Evolutionary conservation across 768 basidiomycete genomes (phyloP).

Genomic region (Collybia mongolica): DNA sequence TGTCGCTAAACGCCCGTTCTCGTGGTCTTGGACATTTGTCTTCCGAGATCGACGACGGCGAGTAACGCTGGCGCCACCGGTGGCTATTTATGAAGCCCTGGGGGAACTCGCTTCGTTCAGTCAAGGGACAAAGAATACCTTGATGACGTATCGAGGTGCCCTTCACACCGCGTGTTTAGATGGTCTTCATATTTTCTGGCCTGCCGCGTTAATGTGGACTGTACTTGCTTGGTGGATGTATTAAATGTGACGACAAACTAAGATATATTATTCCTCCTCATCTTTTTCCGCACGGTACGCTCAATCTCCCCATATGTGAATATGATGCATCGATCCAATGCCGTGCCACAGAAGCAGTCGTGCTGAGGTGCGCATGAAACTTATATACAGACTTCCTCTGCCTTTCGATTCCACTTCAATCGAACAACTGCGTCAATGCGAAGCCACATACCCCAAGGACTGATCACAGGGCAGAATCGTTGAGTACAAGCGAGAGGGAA

Average conservation of each 20-base stretch:
- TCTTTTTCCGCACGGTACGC: too few species aligned
- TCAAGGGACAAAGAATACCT: slow-evolving; percentile 7
- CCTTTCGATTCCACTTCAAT: not conserved
- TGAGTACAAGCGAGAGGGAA: not conserved
- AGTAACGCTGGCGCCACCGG: slow-evolving; percentile 33
- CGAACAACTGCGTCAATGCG: slow-evolving; percentile 10
- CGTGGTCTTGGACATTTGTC: slow-evolving; percentile 55
- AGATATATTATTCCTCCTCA: not conserved
- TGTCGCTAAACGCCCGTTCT: slow-evolving; percentile 20
- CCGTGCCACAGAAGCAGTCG: too few species aligned
- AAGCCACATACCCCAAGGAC: slow-evolving; percentile 19
- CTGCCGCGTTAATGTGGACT: slow-evolving; percentile 32
- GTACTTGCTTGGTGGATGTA: slow-evolving; percentile 37
- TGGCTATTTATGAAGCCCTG: not conserved
- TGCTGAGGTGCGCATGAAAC: too few species aligned
- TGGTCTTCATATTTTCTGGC: slow-evolving; percentile 35
- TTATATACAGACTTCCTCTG: too few species aligned
- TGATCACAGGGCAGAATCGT: slow-evolving; percentile 1
- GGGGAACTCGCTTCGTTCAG: slow-evolving; percentile 8
- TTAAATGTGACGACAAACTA: slow-evolving; percentile 2
- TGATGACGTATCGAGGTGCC: slow-evolving; percentile 25
- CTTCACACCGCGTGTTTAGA: slow-evolving; percentile 37
- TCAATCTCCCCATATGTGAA: too few species aligned
- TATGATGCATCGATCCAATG: too few species aligned
- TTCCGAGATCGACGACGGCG: slow-evolving; percentile 54